phyloP scores from a whole-genome alignment of 768 basidiomycete genomes.

The Boletus pseudopeckii region DNA sequence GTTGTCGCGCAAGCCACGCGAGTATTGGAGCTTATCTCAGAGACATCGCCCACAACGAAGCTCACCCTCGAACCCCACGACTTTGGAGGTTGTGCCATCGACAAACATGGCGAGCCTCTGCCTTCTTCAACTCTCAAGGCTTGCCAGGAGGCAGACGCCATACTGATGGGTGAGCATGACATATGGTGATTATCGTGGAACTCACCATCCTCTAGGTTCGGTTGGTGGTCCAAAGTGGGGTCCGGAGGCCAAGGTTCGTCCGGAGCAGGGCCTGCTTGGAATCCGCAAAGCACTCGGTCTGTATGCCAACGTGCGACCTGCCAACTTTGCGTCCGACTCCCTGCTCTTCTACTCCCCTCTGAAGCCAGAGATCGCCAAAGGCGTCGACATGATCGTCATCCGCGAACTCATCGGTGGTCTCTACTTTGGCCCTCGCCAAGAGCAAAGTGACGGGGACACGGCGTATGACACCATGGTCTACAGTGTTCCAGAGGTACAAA shows the following conservation, averaged over 20 bases:
- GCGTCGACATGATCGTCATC: constrained; percentile 89
- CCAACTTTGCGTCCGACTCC: constrained; percentile 90
- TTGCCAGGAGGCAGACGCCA: constrained; percentile 91
- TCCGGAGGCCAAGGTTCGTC: constrained; percentile 80
- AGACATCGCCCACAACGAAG: constrained; percentile 57
- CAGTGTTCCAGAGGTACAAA: constrained; percentile 84
- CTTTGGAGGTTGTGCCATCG: constrained; percentile 94
- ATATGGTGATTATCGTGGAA: background rate
- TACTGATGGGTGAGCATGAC: constrained; percentile 75
- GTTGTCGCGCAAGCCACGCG: constrained; percentile 83
- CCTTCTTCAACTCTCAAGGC: constrained; percentile 83
- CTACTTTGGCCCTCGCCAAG: constrained; percentile 93
- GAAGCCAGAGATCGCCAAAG: constrained; percentile 75
- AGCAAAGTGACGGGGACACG: constrained; percentile 65
- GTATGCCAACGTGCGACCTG: constrained; percentile 97
- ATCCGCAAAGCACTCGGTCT: constrained; percentile 92
- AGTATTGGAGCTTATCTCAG: constrained; percentile 72
- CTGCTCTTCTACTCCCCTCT: constrained; percentile 87
- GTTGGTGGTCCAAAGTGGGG: constrained; percentile 99
- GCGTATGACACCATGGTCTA: constrained; percentile 96
- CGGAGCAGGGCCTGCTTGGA: constrained; percentile 84
- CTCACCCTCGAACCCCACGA: constrained; percentile 71
- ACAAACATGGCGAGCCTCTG: constrained; percentile 78
- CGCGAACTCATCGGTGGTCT: constrained; percentile 95
- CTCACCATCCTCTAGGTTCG: constrained; percentile 57